Conservation (phyloP, 2,329 filamentous ascomycete genomes). For the Arthroderma uncinatum region DNA sequence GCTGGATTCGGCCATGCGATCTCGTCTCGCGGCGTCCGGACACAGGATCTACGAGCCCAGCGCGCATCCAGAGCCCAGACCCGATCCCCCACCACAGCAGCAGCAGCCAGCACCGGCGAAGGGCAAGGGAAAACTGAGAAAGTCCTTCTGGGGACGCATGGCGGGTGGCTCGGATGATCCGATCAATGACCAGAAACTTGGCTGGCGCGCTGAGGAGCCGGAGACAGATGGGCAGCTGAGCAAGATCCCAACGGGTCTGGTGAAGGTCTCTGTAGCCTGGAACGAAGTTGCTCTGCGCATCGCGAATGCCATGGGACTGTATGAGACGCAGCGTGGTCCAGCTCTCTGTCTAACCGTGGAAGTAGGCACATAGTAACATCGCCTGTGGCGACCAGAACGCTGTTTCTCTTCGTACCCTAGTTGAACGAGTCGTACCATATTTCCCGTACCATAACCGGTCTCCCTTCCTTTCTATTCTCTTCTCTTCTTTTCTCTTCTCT, state of each 20-base stretch:
- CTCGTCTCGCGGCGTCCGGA: conserved; percentile 19
- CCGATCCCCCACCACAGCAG: background rate
- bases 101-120: background rate
- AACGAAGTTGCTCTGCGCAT: conserved; percentile 33
- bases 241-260: conserved; percentile 17
- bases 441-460: background rate
- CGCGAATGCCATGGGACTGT: conserved; percentile 36
- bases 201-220: conserved; percentile 21
- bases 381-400: background rate
- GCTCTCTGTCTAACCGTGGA: conserved; percentile 26
- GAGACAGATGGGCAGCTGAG: conserved; percentile 10
- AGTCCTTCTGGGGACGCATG: conserved; percentile 15
- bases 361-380: conserved; percentile 20
- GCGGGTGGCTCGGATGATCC: conserved; percentile 13
- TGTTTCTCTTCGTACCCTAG: background rate
- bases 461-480: background rate
- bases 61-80: background rate
- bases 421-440: background rate
- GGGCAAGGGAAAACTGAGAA: conserved; percentile 9
- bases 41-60: conserved; percentile 14
- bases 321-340: conserved; percentile 31
- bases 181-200: conserved; percentile 22
- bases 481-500: background rate
- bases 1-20: conserved; percentile 26
- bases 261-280: conserved; percentile 25